Evolutionary conservation across 352 stramenopile genomes (phyloP).

Genomic region (Phytophthora multivora): DNA sequence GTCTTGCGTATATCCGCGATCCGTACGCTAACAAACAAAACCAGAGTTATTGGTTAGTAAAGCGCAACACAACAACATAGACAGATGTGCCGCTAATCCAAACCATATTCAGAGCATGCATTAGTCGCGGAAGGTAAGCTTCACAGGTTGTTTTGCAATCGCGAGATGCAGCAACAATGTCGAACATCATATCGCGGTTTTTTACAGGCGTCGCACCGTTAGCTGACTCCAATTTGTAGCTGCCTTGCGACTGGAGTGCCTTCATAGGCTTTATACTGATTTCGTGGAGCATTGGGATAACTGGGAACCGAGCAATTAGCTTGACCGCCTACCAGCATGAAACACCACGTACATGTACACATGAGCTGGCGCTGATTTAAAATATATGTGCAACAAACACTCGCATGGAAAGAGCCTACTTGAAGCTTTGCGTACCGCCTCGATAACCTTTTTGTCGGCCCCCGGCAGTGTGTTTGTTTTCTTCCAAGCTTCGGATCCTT

Average conservation of each 20-base stretch:
- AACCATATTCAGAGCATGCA: conserved; percentile 53
- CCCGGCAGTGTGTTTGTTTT: conserved; percentile 37
- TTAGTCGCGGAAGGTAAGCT: conserved; percentile 41
- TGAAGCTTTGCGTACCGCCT: conserved; percentile 46
- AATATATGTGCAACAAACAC: neutral
- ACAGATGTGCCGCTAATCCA: neutral
- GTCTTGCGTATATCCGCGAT: conserved; percentile 18
- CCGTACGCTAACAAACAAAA: neutral
- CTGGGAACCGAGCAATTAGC: conserved; percentile 46
- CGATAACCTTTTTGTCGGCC: conserved; percentile 59
- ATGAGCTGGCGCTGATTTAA: conserved; percentile 3
- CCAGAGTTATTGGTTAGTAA: neutral
- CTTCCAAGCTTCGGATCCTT: conserved; percentile 32
- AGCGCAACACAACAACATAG: neutral
- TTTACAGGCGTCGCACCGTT: conserved; percentile 16
- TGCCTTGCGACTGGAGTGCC: conserved; percentile 18
- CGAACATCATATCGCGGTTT: conserved; percentile 28
- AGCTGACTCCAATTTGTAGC: conserved; percentile 25
- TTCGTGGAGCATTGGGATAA: conserved; percentile 60
- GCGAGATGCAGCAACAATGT: conserved; percentile 31
- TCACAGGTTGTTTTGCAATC: conserved; percentile 38
- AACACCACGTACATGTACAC: neutral
- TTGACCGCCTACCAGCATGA: conserved; percentile 38
- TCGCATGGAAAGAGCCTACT: conserved; percentile 18
- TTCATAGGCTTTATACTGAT: conserved; percentile 46